Evolutionary conservation across 2,329 filamentous ascomycete genomes (phyloP).

Genomic region (Fusarium pseudograminearum): DNA sequence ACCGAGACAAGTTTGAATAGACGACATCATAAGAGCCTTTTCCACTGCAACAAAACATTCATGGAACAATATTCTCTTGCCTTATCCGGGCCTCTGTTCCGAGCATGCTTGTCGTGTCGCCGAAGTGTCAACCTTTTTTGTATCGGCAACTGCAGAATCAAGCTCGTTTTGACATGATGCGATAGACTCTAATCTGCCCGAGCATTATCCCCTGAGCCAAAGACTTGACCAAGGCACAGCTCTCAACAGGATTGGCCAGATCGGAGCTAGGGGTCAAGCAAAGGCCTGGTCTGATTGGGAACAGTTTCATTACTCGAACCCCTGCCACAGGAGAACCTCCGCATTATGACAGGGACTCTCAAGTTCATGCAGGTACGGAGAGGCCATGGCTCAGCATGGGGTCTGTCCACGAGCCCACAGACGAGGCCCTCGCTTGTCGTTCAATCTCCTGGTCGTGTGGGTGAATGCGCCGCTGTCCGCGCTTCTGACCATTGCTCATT

Average conservation of each 20-base stretch:
- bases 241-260: conserved; percentile 41
- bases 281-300: conserved; percentile 45
- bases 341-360: conserved; percentile 35
- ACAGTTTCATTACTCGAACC: conserved; percentile 41
- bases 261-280: conserved; percentile 38
- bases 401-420: conserved; percentile 27
- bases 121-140: conserved; percentile 12
- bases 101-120: conserved; percentile 32
- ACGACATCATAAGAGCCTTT: conserved; percentile 13
- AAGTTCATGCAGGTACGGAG: conserved; percentile 32
- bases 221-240: conserved; percentile 30
- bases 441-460: conserved; percentile 42
- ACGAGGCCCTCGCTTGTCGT: conserved; percentile 37
- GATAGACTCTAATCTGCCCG: conserved; percentile 39
- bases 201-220: conserved; percentile 33
- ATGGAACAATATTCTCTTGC: conserved; percentile 25
- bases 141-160: conserved; percentile 19
- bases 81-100: conserved; percentile 32
- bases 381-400: conserved; percentile 29
- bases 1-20: conserved; percentile 28
- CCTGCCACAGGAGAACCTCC: conserved; percentile 28
- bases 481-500: conserved; percentile 44
- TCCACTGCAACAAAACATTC: background rate
- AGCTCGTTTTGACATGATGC: conserved; percentile 33
- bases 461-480: conserved; percentile 39